Evolutionary conservation across 352 stramenopile genomes (phyloP), one percentile per base, ranked within the genome.

Genomic region (Pythium pyrilobum): DNA sequence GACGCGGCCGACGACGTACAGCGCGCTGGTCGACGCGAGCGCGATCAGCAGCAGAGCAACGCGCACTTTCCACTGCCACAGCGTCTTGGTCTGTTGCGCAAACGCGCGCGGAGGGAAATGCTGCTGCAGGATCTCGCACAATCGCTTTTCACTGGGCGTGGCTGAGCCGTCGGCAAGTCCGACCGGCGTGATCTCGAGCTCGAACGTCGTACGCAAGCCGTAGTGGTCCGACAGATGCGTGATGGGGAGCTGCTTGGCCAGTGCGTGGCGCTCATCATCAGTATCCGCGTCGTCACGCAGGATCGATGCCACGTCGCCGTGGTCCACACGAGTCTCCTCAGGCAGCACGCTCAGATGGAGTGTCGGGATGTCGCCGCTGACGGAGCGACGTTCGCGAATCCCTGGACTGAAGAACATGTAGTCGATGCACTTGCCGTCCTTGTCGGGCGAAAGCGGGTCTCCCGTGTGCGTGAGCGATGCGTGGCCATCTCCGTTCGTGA

Each of bases 191-290:
- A 69, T 64, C 52, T 84, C 64, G 5, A 92, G 54, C 45, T 66
- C 45, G 44, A 92, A 86, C 27, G 75, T 60, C 2, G 74, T 73
- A 10, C 58, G 62, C 38, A 92, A 49, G 4, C 70, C 82, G 42
- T 90, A 92, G 49, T 92, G 82, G 46, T 92, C 82, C 5, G 82
- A 92, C 56, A 92, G 57, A 48, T 92, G 77, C 28, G 82, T 87
- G 66, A 92, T 77, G 18, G 82, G 79, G 42, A 89, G 42, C 27
- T 56, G 46, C 5, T 50, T 25, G 0, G n/a, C n/a, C n/a, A 16
- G 48, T 0, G 53, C 36, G 9, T 29, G 31, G 11, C 64, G 39
- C 24, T 67, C 49, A 13, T 50, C 38, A 16, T 67, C 59, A 13
- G 46, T 34, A 16, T 67, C 59, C 4, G 71, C 51, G 20, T 49